Evolutionary conservation across 2,329 filamentous ascomycete species (phyloP).

Genomic region (Ustulina deusta): DNA sequence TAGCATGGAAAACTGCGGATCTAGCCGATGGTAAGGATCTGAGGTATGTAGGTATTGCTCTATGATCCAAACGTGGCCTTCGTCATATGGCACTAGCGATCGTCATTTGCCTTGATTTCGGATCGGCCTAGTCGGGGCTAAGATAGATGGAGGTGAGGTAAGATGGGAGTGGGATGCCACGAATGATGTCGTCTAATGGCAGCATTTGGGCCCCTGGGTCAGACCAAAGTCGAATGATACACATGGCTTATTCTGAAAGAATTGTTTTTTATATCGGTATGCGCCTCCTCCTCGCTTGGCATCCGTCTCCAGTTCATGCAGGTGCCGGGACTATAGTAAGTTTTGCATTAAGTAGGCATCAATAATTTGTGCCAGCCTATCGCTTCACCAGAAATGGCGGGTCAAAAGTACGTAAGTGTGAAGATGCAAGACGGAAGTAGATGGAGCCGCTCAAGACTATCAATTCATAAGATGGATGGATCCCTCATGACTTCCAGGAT

Average conservation of each 20-base stretch:
- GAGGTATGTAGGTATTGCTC: background rate
- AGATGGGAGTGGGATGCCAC: conserved; percentile 31
- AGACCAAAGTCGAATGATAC: conserved; percentile 20
- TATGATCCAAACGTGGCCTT: background rate
- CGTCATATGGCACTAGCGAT: conserved; percentile 18
- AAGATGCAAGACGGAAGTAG: conserved; percentile 14
- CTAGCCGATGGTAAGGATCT: background rate
- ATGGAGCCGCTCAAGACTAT: conserved; percentile 25
- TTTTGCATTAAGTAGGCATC: background rate
- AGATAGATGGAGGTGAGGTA: conserved; percentile 26
- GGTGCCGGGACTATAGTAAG: conserved; percentile 7
- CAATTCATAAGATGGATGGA: conserved; percentile 15
- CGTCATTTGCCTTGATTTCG: conserved; percentile 1
- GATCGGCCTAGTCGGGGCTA: conserved; percentile 15
- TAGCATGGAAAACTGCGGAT: conserved; percentile 6
- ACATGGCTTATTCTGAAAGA: background rate
- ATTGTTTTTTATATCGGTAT: background rate
- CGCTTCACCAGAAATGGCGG: conserved; percentile 6
- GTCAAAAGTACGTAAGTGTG: conserved; percentile 1
- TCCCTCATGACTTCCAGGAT: conserved; percentile 22
- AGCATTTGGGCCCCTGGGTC: conserved; percentile 31
- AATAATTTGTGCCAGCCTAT: conserved; percentile 18
- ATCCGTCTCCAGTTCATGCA: conserved; percentile 4
- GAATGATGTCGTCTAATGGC: conserved; percentile 30
- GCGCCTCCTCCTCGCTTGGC: conserved; percentile 17